A percentile compares a stretch with the other conserved stretches of the same genome.
Evolutionary conservation across 2,329 filamentous ascomycete genomes (phyloP).

Genomic region (Fusarium sp.): DNA sequence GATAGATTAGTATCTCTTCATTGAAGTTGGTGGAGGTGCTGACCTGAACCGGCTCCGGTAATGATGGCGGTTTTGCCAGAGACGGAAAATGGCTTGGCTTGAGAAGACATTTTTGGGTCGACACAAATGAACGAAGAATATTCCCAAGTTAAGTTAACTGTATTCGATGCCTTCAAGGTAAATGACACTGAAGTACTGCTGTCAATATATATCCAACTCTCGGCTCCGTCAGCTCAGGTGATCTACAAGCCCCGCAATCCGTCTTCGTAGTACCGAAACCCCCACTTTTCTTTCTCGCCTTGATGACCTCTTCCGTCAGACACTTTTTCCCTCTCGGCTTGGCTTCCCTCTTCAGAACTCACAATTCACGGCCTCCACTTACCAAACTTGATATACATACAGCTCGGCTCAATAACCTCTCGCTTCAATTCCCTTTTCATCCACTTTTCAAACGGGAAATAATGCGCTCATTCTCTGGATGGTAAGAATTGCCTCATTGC

Average conservation of each 20-base stretch:
- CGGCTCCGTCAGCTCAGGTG: not conserved
- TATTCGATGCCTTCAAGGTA: fast-evolving
- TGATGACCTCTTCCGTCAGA: slow-evolving; percentile 8
- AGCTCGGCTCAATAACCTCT: not conserved
- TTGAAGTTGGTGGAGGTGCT: fast-evolving
- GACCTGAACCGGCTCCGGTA: slow-evolving; percentile 39
- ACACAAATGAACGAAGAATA: fast-evolving
- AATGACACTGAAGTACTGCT: fast-evolving
- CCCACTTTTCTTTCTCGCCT: slow-evolving; percentile 34
- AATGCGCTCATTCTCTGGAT: slow-evolving; percentile 43
- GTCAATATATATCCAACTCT: not conserved
- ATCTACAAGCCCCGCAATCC: slow-evolving; percentile 6
- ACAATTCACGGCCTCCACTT: not conserved
- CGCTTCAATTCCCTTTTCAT: fast-evolving
- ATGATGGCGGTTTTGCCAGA: slow-evolving; percentile 35
- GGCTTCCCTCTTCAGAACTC: not conserved
- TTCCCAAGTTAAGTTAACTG: fast-evolving
- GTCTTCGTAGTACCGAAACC: not conserved
- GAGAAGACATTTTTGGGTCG: slow-evolving; percentile 7
- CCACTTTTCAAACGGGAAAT: not conserved
- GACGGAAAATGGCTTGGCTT: slow-evolving; percentile 31
- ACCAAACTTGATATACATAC: not conserved
- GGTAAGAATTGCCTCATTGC: slow-evolving; percentile 1
- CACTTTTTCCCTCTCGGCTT: not conserved
- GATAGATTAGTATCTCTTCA: fast-evolving